Conservation (phyloP, 2,329 filamentous ascomycete species). For the Dactylellina leptospora region DNA sequence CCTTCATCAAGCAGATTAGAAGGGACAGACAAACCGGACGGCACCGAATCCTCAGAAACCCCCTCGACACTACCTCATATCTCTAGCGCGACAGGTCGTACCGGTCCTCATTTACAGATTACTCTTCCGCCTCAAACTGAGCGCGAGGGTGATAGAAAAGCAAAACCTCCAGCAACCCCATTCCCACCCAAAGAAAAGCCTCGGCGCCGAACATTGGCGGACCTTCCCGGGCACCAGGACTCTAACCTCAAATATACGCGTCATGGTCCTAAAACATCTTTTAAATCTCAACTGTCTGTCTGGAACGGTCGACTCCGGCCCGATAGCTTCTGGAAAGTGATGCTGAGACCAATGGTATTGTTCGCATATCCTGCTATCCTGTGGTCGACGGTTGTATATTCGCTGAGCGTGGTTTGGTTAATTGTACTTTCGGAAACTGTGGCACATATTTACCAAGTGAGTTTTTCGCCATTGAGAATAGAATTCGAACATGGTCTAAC, state of each 20-base stretch:
- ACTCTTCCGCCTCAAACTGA: not conserved
- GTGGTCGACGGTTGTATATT: constrained; percentile 85
- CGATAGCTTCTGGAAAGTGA: constrained; percentile 82
- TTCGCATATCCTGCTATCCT: constrained; percentile 87
- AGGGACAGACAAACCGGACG: not conserved
- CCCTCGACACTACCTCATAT: not conserved
- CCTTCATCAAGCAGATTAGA: not conserved
- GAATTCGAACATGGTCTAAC: constrained; percentile 59
- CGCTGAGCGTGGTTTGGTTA: constrained; percentile 90
- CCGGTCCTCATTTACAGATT: not conserved
- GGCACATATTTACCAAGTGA: constrained; percentile 75
- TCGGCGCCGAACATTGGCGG: constrained; percentile 3
- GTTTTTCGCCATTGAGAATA: not conserved
- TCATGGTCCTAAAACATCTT: constrained; percentile 73
- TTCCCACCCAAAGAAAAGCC: constrained; percentile 4
- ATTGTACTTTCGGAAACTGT: constrained; percentile 93
- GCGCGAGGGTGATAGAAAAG: not conserved
- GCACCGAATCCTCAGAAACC: not conserved
- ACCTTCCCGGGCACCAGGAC: constrained; percentile 14
- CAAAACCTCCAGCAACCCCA: not conserved
- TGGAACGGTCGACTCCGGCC: constrained; percentile 80
- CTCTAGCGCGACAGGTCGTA: not conserved
- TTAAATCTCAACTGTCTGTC: constrained; percentile 75
- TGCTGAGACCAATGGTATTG: constrained; percentile 81
- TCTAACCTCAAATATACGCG: constrained; percentile 59